phyloP scores from a whole-genome alignment of 345 rosid genomes.

The Isatis tinctoria region DNA sequence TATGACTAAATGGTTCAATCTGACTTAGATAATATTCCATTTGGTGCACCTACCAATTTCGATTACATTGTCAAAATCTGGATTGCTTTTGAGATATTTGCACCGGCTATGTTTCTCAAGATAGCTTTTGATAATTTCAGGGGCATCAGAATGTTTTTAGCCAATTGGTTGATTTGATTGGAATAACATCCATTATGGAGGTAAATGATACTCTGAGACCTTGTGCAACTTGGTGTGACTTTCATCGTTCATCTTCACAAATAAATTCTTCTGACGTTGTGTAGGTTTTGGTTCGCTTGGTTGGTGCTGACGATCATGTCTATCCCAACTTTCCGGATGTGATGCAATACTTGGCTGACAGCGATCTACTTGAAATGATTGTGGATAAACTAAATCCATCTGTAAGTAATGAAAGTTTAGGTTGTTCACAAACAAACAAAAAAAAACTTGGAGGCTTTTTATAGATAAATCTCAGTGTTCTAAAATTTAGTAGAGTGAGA shows the following conservation, averaged over 20 bases:
- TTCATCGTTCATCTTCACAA: slow-evolving; percentile 1
- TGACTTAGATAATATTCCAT: slow-evolving; percentile 24
- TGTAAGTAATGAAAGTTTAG: slow-evolving; percentile 42
- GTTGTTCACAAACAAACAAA: not conserved
- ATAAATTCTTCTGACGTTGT: not conserved
- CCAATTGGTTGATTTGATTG: slow-evolving; percentile 75
- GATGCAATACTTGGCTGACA: slow-evolving; percentile 81
- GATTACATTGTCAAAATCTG: not conserved
- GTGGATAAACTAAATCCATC: slow-evolving; percentile 79
- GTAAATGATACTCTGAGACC: slow-evolving; percentile 39
- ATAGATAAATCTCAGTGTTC: not conserved
- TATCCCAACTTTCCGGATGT: slow-evolving; percentile 60
- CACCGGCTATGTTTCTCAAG: not conserved
- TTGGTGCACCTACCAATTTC: not conserved
- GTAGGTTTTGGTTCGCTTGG: slow-evolving; percentile 74
- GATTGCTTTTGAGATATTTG: not conserved
- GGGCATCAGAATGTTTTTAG: slow-evolving; percentile 60
- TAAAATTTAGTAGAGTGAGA: not conserved
- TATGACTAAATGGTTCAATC: not conserved
- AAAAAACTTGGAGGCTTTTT: not conserved
- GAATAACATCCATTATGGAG: slow-evolving; percentile 95
- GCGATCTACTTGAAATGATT: slow-evolving; percentile 80
- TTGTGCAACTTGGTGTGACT: slow-evolving; percentile 10
- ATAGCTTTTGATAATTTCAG: slow-evolving; percentile 39
- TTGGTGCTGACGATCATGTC: slow-evolving; percentile 84